Percentiles rank a stretch among this genome's conserved stretches.
These are phyloP conservation scores for Plectosphaerella sp. DNA, from an alignment of 2,329 filamentous ascomycete species.

Conservation along the genomic window DNA sequence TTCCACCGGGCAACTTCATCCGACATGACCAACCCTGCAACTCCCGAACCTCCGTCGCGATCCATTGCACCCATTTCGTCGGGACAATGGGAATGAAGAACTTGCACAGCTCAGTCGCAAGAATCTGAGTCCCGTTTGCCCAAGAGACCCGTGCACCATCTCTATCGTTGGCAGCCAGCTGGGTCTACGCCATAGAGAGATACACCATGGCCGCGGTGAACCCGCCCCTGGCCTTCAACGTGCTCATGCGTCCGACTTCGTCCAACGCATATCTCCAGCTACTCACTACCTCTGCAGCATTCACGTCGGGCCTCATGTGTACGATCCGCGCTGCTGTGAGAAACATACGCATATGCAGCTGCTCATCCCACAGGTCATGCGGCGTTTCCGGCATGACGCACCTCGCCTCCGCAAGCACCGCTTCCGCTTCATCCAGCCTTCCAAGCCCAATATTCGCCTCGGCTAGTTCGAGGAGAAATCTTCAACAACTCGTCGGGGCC, in stretches of 20 bases:
- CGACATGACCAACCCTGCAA: constrained; percentile 20
- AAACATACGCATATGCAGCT: constrained; percentile 22
- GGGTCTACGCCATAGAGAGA: constrained; percentile 22
- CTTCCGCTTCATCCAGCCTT: constrained; percentile 7
- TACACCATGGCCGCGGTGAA: constrained; percentile 21
- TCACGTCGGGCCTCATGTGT: constrained; percentile 9
- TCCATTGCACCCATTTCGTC: constrained; percentile 21
- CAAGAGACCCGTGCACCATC: constrained; percentile 2
- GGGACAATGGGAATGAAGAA: constrained; percentile 23
- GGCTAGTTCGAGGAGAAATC: constrained; percentile 17
- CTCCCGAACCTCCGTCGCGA: constrained; percentile 18
- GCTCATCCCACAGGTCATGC: constrained; percentile 25
- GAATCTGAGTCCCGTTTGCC: too few relatives aligned
- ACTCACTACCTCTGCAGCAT: constrained; percentile 11
- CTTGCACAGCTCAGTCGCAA: constrained; percentile 19
- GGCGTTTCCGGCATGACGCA: constrained; percentile 15
- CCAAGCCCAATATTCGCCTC: constrained; percentile 19
- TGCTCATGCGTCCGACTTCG: constrained; percentile 14
- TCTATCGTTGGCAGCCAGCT: constrained; percentile 14
- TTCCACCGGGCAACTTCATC: constrained; percentile 22
- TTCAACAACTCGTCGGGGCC: constrained; percentile 16
- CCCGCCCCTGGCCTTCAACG: constrained; percentile 14
- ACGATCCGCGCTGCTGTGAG: constrained; percentile 18
- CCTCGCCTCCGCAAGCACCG: constrained; percentile 10
- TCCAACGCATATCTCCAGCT: constrained; percentile 15